Base-by-base conservation (phyloP, 768 basidiomycete genomes). In the Lactarius quietus region DNA sequence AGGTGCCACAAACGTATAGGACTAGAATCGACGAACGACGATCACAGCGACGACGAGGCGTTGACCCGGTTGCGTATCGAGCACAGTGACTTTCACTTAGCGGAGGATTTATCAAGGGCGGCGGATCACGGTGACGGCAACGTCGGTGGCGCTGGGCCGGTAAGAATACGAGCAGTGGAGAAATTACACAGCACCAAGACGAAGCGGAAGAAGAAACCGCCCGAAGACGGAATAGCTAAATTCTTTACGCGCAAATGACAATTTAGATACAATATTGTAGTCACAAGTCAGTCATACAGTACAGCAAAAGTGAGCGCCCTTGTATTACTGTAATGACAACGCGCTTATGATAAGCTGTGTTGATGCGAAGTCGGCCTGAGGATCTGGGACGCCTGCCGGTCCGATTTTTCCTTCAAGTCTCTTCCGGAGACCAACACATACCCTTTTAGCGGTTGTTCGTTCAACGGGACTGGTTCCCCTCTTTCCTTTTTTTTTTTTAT, bases 31-130 rank as follows among this genome's bases (percentile, higher is more conserved):
- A 69, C 45, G 79, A 72, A 26, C 23, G 48, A 51, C 48, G 23
- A 5, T 26, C 48, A 51, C 26, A 51, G 23, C 6, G 69, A 52
- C 35, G 72, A 68, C n/a, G 68, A 43, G 59, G 70, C 78, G 23
- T 70, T 88, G 41, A 77, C 74, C 7, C 75, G 75, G 65, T 72
- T 84, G 62, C 80, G 79, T 61, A 69, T 82, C 74, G 95, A 97
- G 72, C 95, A 98, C 70, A 82, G 85, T 39, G 95, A 97, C 76
- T 97, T 86, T 74, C 95, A 98, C 74, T 86, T 93, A 70, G 95
- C 95, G 1, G 81, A 87, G 70, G 89, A 92, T 62, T 73, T 98
- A 58, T 82, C 87, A 26, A 81, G 81, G 29, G 78, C 80, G 60
- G 64, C 76, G 65, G 33, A n/a, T 51, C 23, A 68, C 69, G 78